Base-by-base conservation (phyloP, 2,329 filamentous ascomycete species). In the Cladosporium sp. region DNA sequence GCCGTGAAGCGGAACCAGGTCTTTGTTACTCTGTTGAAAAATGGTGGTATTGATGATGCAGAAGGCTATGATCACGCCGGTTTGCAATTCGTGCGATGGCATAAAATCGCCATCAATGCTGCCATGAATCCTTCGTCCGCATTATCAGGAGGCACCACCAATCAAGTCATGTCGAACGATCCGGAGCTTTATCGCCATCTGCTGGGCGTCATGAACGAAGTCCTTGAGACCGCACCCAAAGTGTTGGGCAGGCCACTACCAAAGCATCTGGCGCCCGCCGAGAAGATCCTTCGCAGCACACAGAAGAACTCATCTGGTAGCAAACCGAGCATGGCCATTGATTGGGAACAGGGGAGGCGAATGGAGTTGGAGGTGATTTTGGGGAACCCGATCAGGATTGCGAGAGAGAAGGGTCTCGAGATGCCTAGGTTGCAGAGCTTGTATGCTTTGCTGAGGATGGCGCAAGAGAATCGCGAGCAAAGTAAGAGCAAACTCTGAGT, bases 31-130 rank as follows among this genome's bases (percentile, higher is more conserved):
- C 83, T 86, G 77, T 85, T 88, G 75, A 79, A 79, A 14, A 78
- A 85, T n/a, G 89, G 88, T 44, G 85, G 85, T 1, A 86, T 92
- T 69, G 83, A 83, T 66, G 90, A 92, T 76, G 87, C 88, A 5
- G 85, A 88, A 68, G 80, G 84, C 8, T 87, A 89, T 71, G 83
- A 86, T 57, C 88, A 91, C 75, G 79, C 87, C 36, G 88, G 87
- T 67, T 80, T 92, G 55, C 90, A 92, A 77, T 84, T 87, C 51
- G 85, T 92, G 21, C 83, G 90, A 28, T 92, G 90, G 90, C 89
- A 92, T 77, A 92, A 92, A 77, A 86, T 92, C 68, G 89, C 88
- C 72, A 91, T 92, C 80, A 92, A 92, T 76, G 88, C 89, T 0
- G 86, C 88, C 61, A 90, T 92, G 84, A 92, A 92, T 78, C 89